Percentiles rank a stretch among this genome's conserved stretches.
Conservation (phyloP, 2,329 filamentous ascomycete genomes). For the Penicillium italicum region DNA sequence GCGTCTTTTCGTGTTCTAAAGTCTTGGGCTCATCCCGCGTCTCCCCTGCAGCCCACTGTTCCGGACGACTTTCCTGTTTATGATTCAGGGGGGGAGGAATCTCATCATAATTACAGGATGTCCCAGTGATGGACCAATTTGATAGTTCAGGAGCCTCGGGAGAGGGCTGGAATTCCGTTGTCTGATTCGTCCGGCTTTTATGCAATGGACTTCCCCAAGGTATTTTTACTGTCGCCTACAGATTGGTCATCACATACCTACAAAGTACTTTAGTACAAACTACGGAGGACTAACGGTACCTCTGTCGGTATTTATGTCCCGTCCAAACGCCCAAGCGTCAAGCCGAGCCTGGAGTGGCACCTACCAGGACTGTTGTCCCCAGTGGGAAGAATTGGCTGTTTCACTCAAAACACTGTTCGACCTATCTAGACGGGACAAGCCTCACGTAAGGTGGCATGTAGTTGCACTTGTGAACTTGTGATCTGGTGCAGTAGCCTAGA, state of each 20-base stretch:
- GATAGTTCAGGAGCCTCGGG: slow-evolving; percentile 16
- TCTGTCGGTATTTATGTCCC: slow-evolving; percentile 6
- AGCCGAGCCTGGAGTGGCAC: not conserved
- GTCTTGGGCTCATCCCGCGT: slow-evolving; percentile 2
- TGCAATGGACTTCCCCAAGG: slow-evolving; percentile 4
- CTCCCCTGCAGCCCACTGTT: not conserved
- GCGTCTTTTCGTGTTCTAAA: not conserved
- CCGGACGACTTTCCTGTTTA: slow-evolving; percentile 12
- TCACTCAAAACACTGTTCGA: slow-evolving; percentile 3
- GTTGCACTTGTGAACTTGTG: slow-evolving; percentile 22
- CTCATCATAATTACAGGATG: slow-evolving; percentile 4
- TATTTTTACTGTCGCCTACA: not conserved
- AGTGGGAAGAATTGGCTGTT: not conserved
- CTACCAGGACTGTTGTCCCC: not conserved
- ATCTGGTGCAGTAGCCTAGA: slow-evolving; percentile 9
- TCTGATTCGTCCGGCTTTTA: slow-evolving; percentile 15
- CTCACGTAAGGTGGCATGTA: slow-evolving; percentile 6
- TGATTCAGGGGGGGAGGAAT: slow-evolving; percentile 13
- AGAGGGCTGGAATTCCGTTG: not conserved
- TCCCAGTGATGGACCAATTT: slow-evolving; percentile 15
- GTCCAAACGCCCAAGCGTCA: not conserved
- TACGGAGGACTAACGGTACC: not conserved
- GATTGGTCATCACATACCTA: not conserved
- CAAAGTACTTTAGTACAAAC: not conserved
- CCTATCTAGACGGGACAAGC: not conserved